phyloP scores from a whole-genome alignment of 202 grass and related monocot genomes.

The Alloteropsis angusta region DNA sequence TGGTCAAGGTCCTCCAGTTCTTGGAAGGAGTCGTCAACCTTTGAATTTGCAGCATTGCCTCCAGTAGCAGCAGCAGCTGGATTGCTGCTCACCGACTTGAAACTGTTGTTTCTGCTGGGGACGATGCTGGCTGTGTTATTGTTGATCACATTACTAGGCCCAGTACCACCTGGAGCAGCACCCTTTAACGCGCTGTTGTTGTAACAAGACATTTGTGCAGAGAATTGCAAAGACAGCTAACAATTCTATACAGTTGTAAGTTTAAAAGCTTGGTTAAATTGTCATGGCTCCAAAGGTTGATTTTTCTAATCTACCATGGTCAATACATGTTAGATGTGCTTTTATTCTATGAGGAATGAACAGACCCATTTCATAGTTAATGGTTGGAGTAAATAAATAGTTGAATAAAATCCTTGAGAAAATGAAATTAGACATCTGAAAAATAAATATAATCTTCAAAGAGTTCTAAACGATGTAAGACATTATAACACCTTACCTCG shows the following conservation, averaged over 20 bases:
- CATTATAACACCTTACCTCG: constrained; percentile 54
- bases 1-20: constrained; percentile 50
- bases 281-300: not conserved
- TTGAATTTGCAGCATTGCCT: constrained; percentile 25
- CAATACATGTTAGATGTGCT: not conserved
- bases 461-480: not conserved
- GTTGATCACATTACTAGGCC: constrained; percentile 38
- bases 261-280: not conserved
- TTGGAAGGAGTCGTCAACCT: constrained; percentile 39
- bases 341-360: not conserved
- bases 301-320: not conserved
- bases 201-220: not conserved
- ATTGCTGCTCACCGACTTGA: constrained; percentile 78
- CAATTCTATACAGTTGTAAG: not conserved
- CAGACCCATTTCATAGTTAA: constrained; percentile 1
- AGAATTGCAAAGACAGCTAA: not conserved
- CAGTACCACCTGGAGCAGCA: constrained; percentile 1
- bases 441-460: not conserved
- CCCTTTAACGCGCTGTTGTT: not conserved
- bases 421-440: not conserved
- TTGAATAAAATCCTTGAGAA: not conserved
- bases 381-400: not conserved
- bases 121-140: constrained; percentile 13
- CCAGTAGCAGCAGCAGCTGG: constrained; percentile 20
- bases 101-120: constrained; percentile 53